Percentiles rank a stretch among this genome's conserved stretches.
Conservation (phyloP, 192 early-diverging fungal species). For the Ambispora gerdemannii region DNA sequence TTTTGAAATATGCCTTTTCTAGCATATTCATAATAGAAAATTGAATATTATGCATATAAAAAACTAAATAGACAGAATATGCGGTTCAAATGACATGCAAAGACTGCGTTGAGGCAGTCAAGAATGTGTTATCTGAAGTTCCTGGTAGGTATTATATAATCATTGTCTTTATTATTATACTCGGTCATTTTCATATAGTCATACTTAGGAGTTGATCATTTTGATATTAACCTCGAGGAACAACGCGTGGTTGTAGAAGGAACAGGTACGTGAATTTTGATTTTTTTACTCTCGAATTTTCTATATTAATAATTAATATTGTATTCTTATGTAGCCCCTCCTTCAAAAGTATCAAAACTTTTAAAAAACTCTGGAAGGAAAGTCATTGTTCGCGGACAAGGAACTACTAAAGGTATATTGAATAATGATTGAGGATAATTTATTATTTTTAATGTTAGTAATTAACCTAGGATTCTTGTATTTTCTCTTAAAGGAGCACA, state of each 20-base stretch:
- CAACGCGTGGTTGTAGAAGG: constrained; percentile 78
- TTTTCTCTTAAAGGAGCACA: constrained; percentile 40
- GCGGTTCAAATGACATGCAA: constrained; percentile 86
- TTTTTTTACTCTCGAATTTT: not conserved
- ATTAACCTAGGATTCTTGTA: not conserved
- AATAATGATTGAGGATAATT: not conserved
- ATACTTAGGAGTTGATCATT: constrained; percentile 54
- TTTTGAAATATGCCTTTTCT: too few relatives aligned
- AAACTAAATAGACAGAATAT: constrained; percentile 80
- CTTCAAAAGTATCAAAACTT: constrained; percentile 58
- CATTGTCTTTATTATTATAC: not conserved
- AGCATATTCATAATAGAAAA: too few relatives aligned
- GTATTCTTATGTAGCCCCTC: constrained; percentile 45
- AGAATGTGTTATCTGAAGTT: constrained; percentile 50
- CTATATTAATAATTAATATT: not conserved
- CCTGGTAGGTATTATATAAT: constrained; percentile 35
- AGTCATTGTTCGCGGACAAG: constrained; percentile 77
- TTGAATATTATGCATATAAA: too few relatives aligned
- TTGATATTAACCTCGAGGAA: constrained; percentile 63
- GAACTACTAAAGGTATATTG: constrained; percentile 50
- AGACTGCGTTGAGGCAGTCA: constrained; percentile 69
- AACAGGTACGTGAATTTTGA: constrained; percentile 40
- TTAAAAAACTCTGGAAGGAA: constrained; percentile 71
- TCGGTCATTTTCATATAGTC: not conserved
- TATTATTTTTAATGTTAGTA: not conserved